Conservation (phyloP, 352 stramenopile species). For the Pythium brassicae region DNA sequence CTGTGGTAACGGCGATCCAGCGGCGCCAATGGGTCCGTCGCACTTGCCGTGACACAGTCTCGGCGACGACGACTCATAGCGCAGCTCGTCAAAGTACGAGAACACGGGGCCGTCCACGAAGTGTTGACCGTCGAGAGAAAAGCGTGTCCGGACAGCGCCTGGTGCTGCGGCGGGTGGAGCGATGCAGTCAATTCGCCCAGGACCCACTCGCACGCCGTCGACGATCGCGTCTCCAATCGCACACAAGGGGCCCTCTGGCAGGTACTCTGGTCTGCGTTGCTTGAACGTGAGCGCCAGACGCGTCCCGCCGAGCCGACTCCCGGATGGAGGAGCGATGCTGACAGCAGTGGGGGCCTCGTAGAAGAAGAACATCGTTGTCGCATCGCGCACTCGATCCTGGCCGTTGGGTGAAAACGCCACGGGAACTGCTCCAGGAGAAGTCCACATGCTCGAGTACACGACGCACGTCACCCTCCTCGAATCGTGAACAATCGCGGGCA, state of each 20-base stretch:
- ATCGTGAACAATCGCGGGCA: constrained; percentile 30
- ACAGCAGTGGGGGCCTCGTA: constrained; percentile 18
- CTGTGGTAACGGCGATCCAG: constrained; percentile 25
- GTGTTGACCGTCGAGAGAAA: constrained; percentile 39
- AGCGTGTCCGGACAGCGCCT: constrained; percentile 8
- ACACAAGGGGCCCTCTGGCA: constrained; percentile 12
- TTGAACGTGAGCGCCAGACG: constrained; percentile 21
- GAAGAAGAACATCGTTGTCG: constrained; percentile 21
- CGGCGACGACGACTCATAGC: constrained; percentile 19
- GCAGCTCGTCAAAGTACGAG: constrained; percentile 34
- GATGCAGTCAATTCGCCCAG: constrained; percentile 7
- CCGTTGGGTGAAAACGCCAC: constrained; percentile 36
- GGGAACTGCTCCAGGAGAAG: background rate
- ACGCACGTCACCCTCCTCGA: constrained; percentile 27
- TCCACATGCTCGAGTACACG: constrained; percentile 19
- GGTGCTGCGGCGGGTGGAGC: constrained; percentile 4
- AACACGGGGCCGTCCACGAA: constrained; percentile 30
- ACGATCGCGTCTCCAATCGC: constrained; percentile 20
- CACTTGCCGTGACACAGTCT: constrained; percentile 15
- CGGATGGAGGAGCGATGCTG: constrained; percentile 6
- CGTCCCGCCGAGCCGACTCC: constrained; percentile 22
- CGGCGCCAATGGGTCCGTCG: constrained; percentile 17
- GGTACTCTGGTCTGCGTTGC: constrained; percentile 2
- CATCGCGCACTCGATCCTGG: constrained; percentile 24
- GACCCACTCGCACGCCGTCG: constrained; percentile 3